Evolutionary conservation across 306 rosid species (phyloP), one percentile per base, ranked within the genome.

Genomic region (Rubus idaeus): DNA sequence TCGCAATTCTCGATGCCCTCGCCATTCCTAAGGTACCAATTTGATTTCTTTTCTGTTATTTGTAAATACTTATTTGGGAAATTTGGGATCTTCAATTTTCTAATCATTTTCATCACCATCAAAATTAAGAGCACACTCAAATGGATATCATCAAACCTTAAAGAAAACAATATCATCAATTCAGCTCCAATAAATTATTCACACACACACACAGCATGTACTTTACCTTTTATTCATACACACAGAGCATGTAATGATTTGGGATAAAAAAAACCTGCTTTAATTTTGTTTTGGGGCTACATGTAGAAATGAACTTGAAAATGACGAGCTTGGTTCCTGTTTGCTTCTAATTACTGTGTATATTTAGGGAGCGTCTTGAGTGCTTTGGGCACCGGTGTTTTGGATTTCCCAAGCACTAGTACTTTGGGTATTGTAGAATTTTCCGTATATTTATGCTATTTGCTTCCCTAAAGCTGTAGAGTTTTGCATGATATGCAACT

Each of bases 1-100:
- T 93, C 8, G 85, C 71, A 21, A 67, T 94, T 79, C 86, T 92
- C 10, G 87, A 92, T 26, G 58, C 75, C 8, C 85, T 90, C 49
- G 53, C 51, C 52, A 80, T 92, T 76, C 49, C 87, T 3, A 90
- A 88, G 96, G 97, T 87, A 73, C 61, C 63, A 6, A 8, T 16
- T 40, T 53, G 30, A 1, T 21, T 53, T 5, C 35, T 9, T 26
- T 10, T 21, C 30, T 35, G 41, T 42, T 49, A 4, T 7, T 50
- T 40, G 14, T 1, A 14, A 11, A 6, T 37, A 4, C 23, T 47
- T 51, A 51, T 4, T 35, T 71, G 30, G 42, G 16, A 1, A 26
- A 13, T 11, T 14, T 18, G 46, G 61, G 67, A 21, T 61, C 67
- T 23, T 35, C 18, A 6, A 2, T 30, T 30, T 57, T 57, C 47